These are phyloP conservation scores for Boletus reticulatus DNA, from an alignment of 768 basidiomycete genomes.

Conservation along the genomic window DNA sequence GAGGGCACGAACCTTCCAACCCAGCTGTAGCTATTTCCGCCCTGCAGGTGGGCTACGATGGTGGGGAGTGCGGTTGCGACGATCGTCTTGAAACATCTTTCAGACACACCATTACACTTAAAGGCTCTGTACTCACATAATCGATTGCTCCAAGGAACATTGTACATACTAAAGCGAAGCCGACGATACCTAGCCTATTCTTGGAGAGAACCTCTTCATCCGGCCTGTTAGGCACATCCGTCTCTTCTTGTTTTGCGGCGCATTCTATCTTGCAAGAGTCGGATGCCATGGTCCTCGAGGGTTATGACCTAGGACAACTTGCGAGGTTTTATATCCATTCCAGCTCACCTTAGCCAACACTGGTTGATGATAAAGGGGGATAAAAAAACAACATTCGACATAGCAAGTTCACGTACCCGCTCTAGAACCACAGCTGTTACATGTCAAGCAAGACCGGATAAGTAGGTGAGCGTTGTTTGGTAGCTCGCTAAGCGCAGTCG, in stretches of 20 bases:
- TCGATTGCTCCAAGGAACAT: conserved; percentile 47
- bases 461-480: no score
- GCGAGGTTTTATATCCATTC: no score
- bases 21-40: conserved; percentile 65
- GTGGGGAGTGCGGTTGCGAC: conserved; percentile 71
- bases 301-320: no score
- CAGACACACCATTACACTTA: not conserved
- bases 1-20: conserved; percentile 51
- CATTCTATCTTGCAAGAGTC: not conserved
- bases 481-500: no score
- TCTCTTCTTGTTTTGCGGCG: conserved; percentile 10
- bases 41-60: conserved; percentile 60
- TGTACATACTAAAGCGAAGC: conserved; percentile 24
- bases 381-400: no score
- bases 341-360: no score
- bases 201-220: conserved; percentile 46
- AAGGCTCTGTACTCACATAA: conserved; percentile 37
- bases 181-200: conserved; percentile 20
- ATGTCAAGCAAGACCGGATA: no score
- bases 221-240: conserved; percentile 37
- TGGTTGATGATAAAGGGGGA: no score
- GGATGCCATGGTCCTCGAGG: not conserved
- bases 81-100: conserved; percentile 42
- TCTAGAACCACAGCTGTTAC: no score
- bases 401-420: no score